Base-by-base conservation (phyloP, 2,329 filamentous ascomycete species). In the Immersiporthe knoxdaviesiana region DNA sequence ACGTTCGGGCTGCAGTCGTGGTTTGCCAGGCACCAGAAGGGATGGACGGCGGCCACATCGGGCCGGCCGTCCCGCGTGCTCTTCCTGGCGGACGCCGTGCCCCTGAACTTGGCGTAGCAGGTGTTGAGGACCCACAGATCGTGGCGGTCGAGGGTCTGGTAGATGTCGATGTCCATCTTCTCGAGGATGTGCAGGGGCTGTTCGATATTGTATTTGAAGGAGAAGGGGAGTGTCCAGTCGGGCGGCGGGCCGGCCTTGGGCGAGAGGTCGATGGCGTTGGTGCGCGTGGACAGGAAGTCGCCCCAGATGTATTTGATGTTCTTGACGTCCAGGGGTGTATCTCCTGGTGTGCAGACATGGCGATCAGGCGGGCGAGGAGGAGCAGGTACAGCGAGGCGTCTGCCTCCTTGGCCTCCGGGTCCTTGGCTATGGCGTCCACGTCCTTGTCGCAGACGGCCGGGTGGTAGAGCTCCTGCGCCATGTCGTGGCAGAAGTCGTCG, bases 1-100 rank as follows among this genome's bases (percentile, higher is more conserved):
- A 98, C 94, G 78, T 97, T 97, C 11, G 96, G 96, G 77, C 97
- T 90, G 80, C 96, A 99, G 78, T 94, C 93, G 78, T 99, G 96
- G 76, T 99, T 99, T 37, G 95, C 94, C 39, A 98, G 84, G 80
- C 94, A 98, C 94, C 96, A 99, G 74, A 97, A 89, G 1, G 95
- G 94, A 80, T 98, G 94, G 37, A 98, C 94, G 37, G 95, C 95
- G 37, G 93, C 93, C 5, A 97, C 91, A 75, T 98, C 96, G 0
- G 96, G 95, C 12, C 92, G 88, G 3, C 94, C 92, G 72, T 95
- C 92, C 74, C 87, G 87, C 0, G 85, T 86, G 71, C 88, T 93
- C 73, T 96, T 90, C 52, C 92, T 88, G 5, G 94, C 95, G 2
- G 93, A 97, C 0, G 96, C 96, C 0, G 94, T 97, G 65, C 93